These are phyloP conservation scores for Solanum bulbocastanum DNA, from an alignment of 257 asterid genomes.

Conservation along the genomic window DNA sequence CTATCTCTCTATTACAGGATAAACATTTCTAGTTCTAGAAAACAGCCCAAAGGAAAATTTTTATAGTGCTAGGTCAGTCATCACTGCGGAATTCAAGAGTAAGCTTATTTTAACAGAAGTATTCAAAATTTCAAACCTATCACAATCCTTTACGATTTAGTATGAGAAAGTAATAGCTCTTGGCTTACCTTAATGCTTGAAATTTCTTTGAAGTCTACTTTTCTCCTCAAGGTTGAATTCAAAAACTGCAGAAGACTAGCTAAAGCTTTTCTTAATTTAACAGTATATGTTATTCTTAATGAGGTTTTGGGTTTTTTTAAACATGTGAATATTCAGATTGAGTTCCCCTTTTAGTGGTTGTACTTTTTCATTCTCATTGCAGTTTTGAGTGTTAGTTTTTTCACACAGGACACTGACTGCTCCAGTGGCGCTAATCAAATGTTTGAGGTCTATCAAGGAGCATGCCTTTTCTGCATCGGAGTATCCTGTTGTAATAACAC, in stretches of 20 bases:
- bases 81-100: not conserved
- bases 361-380: not conserved
- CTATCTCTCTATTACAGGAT: not conserved
- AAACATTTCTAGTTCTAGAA: not conserved
- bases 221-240: not conserved
- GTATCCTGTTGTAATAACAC: constrained; percentile 67
- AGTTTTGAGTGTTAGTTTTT: not conserved
- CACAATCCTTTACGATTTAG: not conserved
- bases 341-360: not conserved
- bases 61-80: not conserved
- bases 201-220: not conserved
- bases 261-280: not conserved
- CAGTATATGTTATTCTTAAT: not conserved
- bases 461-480: constrained; percentile 60
- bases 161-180: not conserved
- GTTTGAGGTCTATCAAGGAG: constrained; percentile 68
- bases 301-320: not conserved
- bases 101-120: not conserved
- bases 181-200: not conserved
- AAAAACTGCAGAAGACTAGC: not conserved
- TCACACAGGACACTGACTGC: constrained; percentile 57
- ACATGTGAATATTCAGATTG: not conserved
- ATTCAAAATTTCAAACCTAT: not conserved
- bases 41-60: not conserved
- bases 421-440: constrained; percentile 61